phyloP scores from a whole-genome alignment of 768 basidiomycete species.

The Wakefieldia striispora region DNA sequence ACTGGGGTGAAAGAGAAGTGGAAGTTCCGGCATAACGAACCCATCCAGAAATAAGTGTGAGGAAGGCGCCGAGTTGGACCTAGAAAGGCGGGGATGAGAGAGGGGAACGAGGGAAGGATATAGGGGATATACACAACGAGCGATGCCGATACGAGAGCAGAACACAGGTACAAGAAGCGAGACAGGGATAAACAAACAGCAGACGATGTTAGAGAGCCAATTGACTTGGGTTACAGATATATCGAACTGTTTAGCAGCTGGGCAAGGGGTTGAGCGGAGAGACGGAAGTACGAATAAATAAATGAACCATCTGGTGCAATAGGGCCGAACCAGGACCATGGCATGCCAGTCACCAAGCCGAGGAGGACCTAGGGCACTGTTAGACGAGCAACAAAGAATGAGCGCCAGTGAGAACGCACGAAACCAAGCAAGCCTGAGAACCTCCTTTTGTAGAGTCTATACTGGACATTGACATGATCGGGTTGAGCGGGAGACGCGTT shows the following conservation, averaged over 20 bases:
- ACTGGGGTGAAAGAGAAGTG: slow-evolving; percentile 45
- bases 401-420: slow-evolving; percentile 30
- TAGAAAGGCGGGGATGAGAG: slow-evolving; percentile 25
- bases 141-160: slow-evolving; percentile 57
- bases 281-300: no score
- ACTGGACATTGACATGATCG: slow-evolving; percentile 27
- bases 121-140: slow-evolving; percentile 52
- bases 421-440: slow-evolving; percentile 65
- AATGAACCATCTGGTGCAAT: slow-evolving; percentile 64
- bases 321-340: slow-evolving; percentile 83
- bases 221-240: slow-evolving; percentile 71
- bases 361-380: slow-evolving; percentile 48
- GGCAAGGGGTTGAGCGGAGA: not conserved
- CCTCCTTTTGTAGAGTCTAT: slow-evolving; percentile 67
- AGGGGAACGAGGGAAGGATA: not conserved
- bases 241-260: slow-evolving; percentile 62
- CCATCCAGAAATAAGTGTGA: slow-evolving; percentile 67
- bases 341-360: slow-evolving; percentile 62
- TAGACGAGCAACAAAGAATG: not conserved
- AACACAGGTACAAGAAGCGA: slow-evolving; percentile 59
- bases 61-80: slow-evolving; percentile 58
- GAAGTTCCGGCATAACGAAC: slow-evolving; percentile 72
- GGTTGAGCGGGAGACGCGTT: not conserved
- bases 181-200: slow-evolving; percentile 59
- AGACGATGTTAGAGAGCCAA: slow-evolving; percentile 75